These are phyloP conservation scores for Aspergillus unguis DNA, from an alignment of 2,329 filamentous ascomycete genomes.

Conservation along the genomic window DNA sequence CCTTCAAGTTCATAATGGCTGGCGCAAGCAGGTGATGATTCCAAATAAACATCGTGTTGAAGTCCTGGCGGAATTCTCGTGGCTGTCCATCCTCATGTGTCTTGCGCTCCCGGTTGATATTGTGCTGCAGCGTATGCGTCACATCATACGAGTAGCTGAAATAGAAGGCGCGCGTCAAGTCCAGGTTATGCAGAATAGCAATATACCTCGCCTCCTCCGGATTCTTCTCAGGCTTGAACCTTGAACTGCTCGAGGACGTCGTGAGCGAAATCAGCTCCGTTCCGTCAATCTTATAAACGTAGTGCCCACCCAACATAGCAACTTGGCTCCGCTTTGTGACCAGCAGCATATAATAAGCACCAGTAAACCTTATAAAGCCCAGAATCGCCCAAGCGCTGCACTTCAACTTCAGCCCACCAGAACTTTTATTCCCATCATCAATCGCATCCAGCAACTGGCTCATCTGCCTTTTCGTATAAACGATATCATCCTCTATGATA, in stretches of 20 bases:
- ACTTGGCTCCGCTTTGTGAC: conserved; percentile 96
- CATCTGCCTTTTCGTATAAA: conserved; percentile 91
- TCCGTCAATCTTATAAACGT: conserved; percentile 90
- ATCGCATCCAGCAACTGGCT: conserved; percentile 89
- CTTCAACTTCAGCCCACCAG: conserved; percentile 83
- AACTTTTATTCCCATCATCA: conserved; percentile 87
- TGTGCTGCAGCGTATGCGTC: conserved; percentile 85
- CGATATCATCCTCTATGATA: conserved; percentile 89
- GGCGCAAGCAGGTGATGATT: conserved; percentile 85
- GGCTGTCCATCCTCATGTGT: conserved; percentile 64
- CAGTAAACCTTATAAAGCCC: conserved; percentile 94
- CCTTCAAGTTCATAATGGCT: conserved; percentile 65
- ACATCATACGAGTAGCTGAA: conserved; percentile 99
- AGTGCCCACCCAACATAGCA: conserved; percentile 93
- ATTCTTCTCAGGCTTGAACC: conserved; percentile 75
- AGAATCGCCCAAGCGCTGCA: conserved; percentile 91
- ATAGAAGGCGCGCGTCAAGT: conserved; percentile 89
- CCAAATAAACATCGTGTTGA: conserved; percentile 98
- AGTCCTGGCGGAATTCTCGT: conserved; percentile 68
- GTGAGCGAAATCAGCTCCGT: conserved; percentile 89
- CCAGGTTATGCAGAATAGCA: conserved; percentile 82
- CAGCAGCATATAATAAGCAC: conserved; percentile 93
- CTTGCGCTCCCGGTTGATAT: conserved; percentile 76
- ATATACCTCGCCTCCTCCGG: conserved; percentile 88
- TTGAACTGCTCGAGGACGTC: conserved; percentile 58